Evolutionary conservation across 495 filamentous ascomycete species (phyloP).

Genomic region (Podospora sp.): DNA sequence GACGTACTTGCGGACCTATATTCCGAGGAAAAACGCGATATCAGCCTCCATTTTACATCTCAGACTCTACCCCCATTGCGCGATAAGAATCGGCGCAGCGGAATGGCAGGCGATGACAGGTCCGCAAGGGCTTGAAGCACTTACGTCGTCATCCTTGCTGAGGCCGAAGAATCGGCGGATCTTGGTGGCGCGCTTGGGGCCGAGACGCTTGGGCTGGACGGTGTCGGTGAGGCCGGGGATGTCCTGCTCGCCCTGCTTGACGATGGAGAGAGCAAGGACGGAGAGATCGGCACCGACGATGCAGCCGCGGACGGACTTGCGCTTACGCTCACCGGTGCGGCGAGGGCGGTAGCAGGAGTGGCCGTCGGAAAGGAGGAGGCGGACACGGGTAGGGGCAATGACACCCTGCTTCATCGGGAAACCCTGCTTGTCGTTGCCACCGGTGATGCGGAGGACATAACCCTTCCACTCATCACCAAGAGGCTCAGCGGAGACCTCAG

Average conservation of each 20-base stretch:
- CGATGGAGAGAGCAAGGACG: conserved; percentile 87
- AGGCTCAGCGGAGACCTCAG: conserved; percentile 90
- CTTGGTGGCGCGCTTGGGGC: conserved; percentile 99
- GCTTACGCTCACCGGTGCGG: conserved; percentile 96
- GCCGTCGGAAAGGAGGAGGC: conserved; percentile 87
- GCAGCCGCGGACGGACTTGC: conserved; percentile 96
- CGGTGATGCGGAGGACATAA: conserved; percentile 97
- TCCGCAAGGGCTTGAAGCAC: conserved; percentile 48
- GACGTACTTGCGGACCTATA: conserved; percentile 94
- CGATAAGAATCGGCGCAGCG: conserved; percentile 47
- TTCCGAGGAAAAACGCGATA: conserved; percentile 36
- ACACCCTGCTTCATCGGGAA: conserved; percentile 99
- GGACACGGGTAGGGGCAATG: conserved; percentile 97
- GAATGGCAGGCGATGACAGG: conserved; percentile 60
- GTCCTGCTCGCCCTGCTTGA: conserved; percentile 95
- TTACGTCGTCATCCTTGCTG: conserved; percentile 99
- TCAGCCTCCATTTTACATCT: conserved; percentile 48
- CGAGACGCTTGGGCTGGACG: conserved; percentile 96
- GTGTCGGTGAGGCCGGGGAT: conserved; percentile 94
- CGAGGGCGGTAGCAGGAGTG: conserved; percentile 98
- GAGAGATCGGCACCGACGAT: conserved; percentile 94
- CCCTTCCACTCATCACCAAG: conserved; percentile 99
- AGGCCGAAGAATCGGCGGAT: conserved; percentile 98
- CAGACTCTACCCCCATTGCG: conserved; percentile 59
- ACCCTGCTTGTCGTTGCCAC: conserved; percentile 99